Percentiles rank a stretch among this genome's conserved stretches.
Conservation (phyloP, 2,329 filamentous ascomycete species). For the Trichoderma afroharzianum region DNA sequence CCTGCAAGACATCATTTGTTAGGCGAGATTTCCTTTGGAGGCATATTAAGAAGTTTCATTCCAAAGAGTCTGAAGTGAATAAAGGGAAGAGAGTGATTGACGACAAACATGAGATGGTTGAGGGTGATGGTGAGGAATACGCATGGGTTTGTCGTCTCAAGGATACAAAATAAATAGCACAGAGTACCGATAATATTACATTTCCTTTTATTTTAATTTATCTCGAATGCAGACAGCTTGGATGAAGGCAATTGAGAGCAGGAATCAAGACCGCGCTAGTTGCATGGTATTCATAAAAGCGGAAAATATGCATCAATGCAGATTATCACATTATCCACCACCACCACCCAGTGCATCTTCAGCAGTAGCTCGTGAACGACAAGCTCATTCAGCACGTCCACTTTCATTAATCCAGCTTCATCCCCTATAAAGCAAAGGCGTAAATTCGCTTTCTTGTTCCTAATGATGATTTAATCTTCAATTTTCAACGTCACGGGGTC, state of each 20-base stretch:
- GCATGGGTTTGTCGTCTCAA: background rate
- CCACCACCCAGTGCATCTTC: background rate
- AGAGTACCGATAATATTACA: background rate
- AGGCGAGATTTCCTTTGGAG: background rate
- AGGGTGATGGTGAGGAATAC: background rate
- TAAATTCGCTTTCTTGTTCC: background rate
- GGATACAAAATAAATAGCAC: background rate
- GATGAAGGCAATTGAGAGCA: background rate
- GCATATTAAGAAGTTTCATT: background rate
- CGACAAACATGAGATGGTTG: background rate
- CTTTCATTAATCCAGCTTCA: background rate
- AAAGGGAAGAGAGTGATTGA: background rate
- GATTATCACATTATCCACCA: background rate
- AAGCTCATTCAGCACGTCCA: background rate
- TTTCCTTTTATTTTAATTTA: background rate
- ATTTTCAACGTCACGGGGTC: background rate
- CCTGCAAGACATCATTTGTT: background rate
- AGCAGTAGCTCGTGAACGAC: background rate
- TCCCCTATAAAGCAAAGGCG: background rate
- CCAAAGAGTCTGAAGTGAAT: background rate
- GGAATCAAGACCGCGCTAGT: too few species aligned
- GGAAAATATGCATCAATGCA: background rate
- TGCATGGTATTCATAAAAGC: background rate
- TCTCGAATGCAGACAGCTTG: background rate
- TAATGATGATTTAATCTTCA: background rate